These are phyloP conservation scores for Tetraselmis chui DNA, from an alignment of 139 green algal genomes.

Conservation along the genomic window DNA sequence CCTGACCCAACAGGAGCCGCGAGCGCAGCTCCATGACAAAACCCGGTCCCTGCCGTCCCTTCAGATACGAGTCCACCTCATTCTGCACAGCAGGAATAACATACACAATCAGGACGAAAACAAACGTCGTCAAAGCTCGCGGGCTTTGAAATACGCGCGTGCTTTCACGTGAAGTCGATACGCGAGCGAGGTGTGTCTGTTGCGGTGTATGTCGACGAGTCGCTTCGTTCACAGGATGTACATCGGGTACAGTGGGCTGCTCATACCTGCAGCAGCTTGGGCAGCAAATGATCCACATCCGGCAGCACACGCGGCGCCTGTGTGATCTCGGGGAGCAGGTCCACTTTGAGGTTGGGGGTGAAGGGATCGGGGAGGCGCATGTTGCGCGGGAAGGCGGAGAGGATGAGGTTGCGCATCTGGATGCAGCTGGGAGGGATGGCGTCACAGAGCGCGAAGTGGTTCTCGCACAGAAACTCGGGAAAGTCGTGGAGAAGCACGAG, in stretches of 20 bases:
- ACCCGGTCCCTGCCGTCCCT: constrained; percentile 28
- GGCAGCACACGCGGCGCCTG: constrained; percentile 66
- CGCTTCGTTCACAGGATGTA: neutral
- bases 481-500: constrained; percentile 99
- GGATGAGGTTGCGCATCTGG: constrained; percentile 96
- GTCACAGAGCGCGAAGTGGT: constrained; percentile 92
- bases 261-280: constrained; percentile 12
- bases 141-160: too few species aligned
- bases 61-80: constrained; percentile 62
- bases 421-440: constrained; percentile 87
- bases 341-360: constrained; percentile 95
- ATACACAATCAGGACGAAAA: too few species aligned
- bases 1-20: constrained; percentile 38
- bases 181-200: too few species aligned
- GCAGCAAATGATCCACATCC: constrained; percentile 49
- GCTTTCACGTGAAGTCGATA: too few species aligned
- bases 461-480: constrained; percentile 97
- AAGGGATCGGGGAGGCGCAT: constrained; percentile 98
- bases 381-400: constrained; percentile 92
- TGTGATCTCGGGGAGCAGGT: constrained; percentile 89
- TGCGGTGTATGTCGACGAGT: too few species aligned
- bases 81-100: too few species aligned
- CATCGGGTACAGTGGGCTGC: neutral
- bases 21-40: constrained; percentile 57
- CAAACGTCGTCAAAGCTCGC: too few species aligned